Evolutionary conservation across 179 eudicot species (phyloP), one percentile per base, ranked within the genome.

Genomic region (Carnegiea gigantea): DNA sequence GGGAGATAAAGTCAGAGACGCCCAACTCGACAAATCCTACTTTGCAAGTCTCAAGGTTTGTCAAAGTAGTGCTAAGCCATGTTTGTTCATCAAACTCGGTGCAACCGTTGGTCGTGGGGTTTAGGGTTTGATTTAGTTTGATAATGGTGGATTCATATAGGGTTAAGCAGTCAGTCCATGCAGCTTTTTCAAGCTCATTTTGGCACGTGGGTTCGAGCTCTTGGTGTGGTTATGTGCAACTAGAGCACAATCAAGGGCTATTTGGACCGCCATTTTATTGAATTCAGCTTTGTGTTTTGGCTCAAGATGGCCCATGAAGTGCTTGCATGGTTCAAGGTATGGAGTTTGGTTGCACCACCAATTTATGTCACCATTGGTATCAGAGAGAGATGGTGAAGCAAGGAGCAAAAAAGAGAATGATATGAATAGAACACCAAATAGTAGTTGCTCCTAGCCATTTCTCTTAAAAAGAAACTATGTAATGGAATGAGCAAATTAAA

Each of bases 1-100:
- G 89, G 0, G 84, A 76, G 15, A 85, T 80, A 77, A 87, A 87
- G 6, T 82, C 79, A 4, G 88, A 51, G 20, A 90, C 88, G 28
- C 86, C 84, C 13, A 93, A 85, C 33, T 90, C 89, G 11, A 6
- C 8, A 26, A 0, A 88, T 20, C 93, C 90, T 2, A 84, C 79
- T 20, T 60, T 65, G 62, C 95, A 93, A 5, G 86, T 86, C 57
- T 92, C 89, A 40, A 93, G 85, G 87, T 89, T 88, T 0, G 97
- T 92, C 33, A 91, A 70, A 18, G 94, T 87, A 0, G 95, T 57
- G 81, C 95, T 93, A 12, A 93, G 93, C 95, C 97, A 93, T 0
- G 94, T 93, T 78, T 93, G 97, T 11, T 81, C 83, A 54, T 93
- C 97, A 43, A 80, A 87, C 38, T 83, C 82, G 0, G 84, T 77